phyloP scores from a whole-genome alignment of 2,329 filamentous ascomycete genomes.

The Apiospora aurea region DNA sequence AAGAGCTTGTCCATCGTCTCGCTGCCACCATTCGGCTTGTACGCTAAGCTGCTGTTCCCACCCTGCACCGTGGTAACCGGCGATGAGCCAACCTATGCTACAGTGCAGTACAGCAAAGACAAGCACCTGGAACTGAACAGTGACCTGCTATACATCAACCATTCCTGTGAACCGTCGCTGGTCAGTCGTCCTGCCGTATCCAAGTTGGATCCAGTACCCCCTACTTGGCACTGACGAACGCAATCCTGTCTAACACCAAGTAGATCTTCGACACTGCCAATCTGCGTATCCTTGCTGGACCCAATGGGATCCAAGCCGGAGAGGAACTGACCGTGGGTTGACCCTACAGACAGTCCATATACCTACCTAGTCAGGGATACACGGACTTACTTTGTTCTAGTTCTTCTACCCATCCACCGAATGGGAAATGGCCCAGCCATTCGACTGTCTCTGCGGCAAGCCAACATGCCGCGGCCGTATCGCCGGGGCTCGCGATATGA shows the following conservation, averaged over 20 bases:
- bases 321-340: constrained; percentile 63
- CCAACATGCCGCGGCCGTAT: constrained; percentile 67
- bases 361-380: not conserved
- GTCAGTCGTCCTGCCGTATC: constrained; percentile 54
- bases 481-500: constrained; percentile 68
- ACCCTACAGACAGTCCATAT: constrained; percentile 8
- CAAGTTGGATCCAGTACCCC: not conserved
- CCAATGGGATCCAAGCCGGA: constrained; percentile 59
- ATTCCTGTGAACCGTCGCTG: constrained; percentile 71
- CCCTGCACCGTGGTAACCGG: constrained; percentile 59
- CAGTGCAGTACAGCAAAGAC: constrained; percentile 64
- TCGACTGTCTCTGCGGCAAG: constrained; percentile 68
- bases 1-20: constrained; percentile 64
- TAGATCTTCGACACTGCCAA: constrained; percentile 68
- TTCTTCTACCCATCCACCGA: constrained; percentile 82
- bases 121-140: constrained; percentile 69
- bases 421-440: constrained; percentile 77
- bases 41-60: constrained; percentile 71
- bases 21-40: constrained; percentile 68
- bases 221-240: not conserved
- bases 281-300: constrained; percentile 64
- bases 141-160: constrained; percentile 72
- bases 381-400: constrained; percentile 35
- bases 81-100: constrained; percentile 65
- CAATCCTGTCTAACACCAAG: constrained; percentile 10